Evolutionary conservation across 768 basidiomycete species (phyloP).

Genomic region (Podaxis carcinomalis): DNA sequence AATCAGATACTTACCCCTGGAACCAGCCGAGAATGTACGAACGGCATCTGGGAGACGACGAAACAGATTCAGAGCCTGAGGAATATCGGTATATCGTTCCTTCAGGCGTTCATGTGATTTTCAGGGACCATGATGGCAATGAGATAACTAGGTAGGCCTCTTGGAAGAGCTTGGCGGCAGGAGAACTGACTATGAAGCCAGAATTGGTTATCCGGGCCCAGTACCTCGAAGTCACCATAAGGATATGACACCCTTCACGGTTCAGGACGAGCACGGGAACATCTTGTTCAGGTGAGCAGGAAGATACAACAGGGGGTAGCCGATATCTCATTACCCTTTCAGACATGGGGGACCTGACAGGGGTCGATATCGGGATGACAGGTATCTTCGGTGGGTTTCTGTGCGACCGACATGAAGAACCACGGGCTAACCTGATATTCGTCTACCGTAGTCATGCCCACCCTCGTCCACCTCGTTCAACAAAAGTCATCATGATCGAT

Average conservation of each 20-base stretch:
- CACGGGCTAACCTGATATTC: neutral
- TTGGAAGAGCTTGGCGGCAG: neutral
- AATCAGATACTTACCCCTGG: neutral
- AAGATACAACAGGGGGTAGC: neutral
- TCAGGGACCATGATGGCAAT: slow-evolving; percentile 61
- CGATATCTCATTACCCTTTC: neutral
- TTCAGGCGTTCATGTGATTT: slow-evolving; percentile 58
- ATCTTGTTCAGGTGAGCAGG: slow-evolving; percentile 50
- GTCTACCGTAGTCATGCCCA: neutral
- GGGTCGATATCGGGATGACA: neutral
- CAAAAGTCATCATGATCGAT: slow-evolving; percentile 17
- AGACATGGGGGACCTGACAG: slow-evolving; percentile 1
- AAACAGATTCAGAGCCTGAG: slow-evolving; percentile 25
- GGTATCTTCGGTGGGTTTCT: slow-evolving; percentile 6
- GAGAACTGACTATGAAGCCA: neutral
- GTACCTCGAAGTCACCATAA: neutral
- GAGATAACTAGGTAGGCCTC: slow-evolving; percentile 53
- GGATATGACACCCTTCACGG: slow-evolving; percentile 41
- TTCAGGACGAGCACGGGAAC: slow-evolving; percentile 55
- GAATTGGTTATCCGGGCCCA: slow-evolving; percentile 7
- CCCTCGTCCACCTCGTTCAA: slow-evolving; percentile 7
- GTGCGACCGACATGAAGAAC: neutral
- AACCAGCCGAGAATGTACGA: slow-evolving; percentile 10
- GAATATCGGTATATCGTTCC: slow-evolving; percentile 60
- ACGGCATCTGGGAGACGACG: slow-evolving; percentile 16